Base-by-base conservation (phyloP, 345 rosid genomes). In the Populus deltoides region DNA sequence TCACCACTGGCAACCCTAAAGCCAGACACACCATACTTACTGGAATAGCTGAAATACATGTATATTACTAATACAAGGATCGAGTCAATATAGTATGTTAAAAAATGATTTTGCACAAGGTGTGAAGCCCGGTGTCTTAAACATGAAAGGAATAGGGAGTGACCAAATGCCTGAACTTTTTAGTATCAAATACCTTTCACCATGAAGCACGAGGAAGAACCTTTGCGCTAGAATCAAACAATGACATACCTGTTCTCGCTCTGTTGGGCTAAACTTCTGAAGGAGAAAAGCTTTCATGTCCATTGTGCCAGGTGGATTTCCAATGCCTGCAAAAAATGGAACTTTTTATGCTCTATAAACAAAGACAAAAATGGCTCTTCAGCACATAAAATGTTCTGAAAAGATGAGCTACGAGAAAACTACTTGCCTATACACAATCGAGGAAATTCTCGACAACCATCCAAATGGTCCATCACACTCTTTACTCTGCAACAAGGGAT, bases 251-350 rank as follows among this genome's bases (percentile, higher is more conserved):
- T 92, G 96, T 72, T 83, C 81, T 74, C 85, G 86, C 86, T 95
- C 98, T 36, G 61, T 81, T 11, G 87, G 63, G 77, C 97, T 95
- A 79, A 95, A 93, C 77, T 91, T 90, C 82, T 92, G 98, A 53
- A 95, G 85, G 78, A 92, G 98, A 81, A 86, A 95, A 79, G 99
- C 98, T 86, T 86, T 93, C 92, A 92, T 85, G 87, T 95, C 98
- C 96, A 95, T 95, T 55, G 81, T 83, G 66, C 97, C 99, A 11
- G 98, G 98, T 75, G 98, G 94, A 73, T 90, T 91, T 82, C 97
- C 97, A 76, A 95, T 89, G 63, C 99, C 98, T 93, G 85, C 79
- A 59, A 74, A 73, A 13, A 80, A 25, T 51, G 49, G 22, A 31
- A 43, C 15, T 24, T 31, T 27, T 74, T 47, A 36, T 6, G 20